Conservation (phyloP, 2,329 filamentous ascomycete species). For the Sporothrix sp. region DNA sequence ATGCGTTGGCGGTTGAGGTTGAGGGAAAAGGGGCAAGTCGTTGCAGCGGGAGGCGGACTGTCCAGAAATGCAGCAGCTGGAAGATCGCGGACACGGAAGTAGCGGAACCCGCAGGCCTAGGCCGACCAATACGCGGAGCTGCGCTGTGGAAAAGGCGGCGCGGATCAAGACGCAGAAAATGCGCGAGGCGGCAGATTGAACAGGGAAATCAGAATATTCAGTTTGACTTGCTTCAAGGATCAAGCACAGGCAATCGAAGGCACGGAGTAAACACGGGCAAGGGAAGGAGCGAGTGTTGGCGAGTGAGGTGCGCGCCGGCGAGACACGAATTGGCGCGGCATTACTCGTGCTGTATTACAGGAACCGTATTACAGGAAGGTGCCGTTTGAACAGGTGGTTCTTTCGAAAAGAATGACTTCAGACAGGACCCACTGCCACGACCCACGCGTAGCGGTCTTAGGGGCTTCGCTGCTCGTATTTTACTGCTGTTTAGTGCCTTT, state of each 20-base stretch:
- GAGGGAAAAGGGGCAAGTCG: not conserved
- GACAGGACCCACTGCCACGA: not conserved
- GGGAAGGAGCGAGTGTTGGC: not conserved
- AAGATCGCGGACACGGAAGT: slow-evolving; percentile 10
- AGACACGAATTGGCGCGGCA: not conserved
- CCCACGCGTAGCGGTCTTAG: not conserved
- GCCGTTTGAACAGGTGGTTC: slow-evolving; percentile 11
- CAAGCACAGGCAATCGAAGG: too few species aligned
- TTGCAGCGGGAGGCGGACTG: not conserved
- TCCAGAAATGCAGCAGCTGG: not conserved
- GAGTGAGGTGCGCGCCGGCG: not conserved
- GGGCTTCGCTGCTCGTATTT: not conserved
- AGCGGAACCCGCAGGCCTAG: slow-evolving; percentile 6
- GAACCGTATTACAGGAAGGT: not conserved
- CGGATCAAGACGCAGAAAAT: not conserved
- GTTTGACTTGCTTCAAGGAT: too few species aligned
- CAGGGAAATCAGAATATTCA: too few species aligned
- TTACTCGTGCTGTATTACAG: too few species aligned
- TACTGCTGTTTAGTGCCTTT: not conserved
- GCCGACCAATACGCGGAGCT: slow-evolving; percentile 6
- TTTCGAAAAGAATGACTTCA: not conserved
- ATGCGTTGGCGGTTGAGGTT: slow-evolving; percentile 4
- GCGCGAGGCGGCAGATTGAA: too few species aligned
- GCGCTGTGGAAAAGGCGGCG: not conserved
- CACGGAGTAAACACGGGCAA: not conserved